phyloP scores from a whole-genome alignment of 2,329 filamentous ascomycete species.

The Phialophora chinensis region DNA sequence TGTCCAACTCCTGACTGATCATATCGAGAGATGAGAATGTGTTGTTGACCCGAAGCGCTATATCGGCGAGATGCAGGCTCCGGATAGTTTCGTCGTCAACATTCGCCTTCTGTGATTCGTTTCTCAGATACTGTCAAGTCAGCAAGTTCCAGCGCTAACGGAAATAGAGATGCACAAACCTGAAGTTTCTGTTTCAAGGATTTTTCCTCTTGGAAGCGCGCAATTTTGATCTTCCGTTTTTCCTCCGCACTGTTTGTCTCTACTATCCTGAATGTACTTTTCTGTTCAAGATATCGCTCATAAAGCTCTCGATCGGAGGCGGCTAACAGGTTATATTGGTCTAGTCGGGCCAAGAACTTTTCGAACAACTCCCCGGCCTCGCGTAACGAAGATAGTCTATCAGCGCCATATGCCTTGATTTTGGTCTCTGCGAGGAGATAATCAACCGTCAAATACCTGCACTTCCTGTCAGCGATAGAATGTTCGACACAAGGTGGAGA shows the following conservation, averaged over 20 bases:
- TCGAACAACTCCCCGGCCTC: constrained; percentile 75
- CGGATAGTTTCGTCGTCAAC: constrained; percentile 82
- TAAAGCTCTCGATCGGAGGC: constrained; percentile 70
- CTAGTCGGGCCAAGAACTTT: constrained; percentile 74
- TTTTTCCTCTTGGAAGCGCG: constrained; percentile 83
- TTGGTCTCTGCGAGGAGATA: constrained; percentile 81
- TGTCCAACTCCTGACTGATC: constrained; percentile 80
- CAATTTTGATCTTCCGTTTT: constrained; percentile 82
- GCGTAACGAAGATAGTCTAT: constrained; percentile 68
- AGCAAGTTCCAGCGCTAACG: constrained; percentile 4
- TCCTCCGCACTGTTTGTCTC: constrained; percentile 69
- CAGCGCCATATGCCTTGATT: constrained; percentile 66
- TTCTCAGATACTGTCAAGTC: constrained; percentile 30
- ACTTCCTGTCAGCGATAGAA: constrained; percentile 19
- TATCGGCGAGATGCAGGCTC: constrained; percentile 75
- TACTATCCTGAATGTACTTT: constrained; percentile 74
- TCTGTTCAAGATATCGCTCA: constrained; percentile 74
- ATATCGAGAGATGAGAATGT: constrained; percentile 88
- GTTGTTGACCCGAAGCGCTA: constrained; percentile 75
- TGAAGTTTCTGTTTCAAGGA: constrained; percentile 82
- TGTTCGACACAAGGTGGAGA: background rate
- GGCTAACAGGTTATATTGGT: constrained; percentile 76
- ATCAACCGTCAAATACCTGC: constrained; percentile 75
- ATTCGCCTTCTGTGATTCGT: constrained; percentile 33
- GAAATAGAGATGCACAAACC: constrained; percentile 54